Evolutionary conservation across 495 filamentous ascomycete species (phyloP), one percentile per base, ranked within the genome.

Genomic region (Aspergillus baeticus): DNA sequence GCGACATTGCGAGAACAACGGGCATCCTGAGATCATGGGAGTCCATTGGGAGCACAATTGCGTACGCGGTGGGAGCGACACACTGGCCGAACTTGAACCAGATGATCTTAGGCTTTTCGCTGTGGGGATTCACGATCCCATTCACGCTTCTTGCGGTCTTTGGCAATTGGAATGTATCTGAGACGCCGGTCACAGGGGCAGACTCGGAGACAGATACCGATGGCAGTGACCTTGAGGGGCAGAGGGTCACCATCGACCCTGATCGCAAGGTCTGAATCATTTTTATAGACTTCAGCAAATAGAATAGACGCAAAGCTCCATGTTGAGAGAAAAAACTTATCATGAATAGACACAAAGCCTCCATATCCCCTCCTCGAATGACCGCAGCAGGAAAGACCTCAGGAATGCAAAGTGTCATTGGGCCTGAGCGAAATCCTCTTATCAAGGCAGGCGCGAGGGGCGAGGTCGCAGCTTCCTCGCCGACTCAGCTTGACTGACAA

Each of bases 1-100:
- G 51, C 51, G 51, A 54, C 35, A 29, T 54, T n/a, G 73, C 79
- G 0, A 66, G 79, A 17, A 73, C 76, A 0, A 79, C 79, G 0
- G 76, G 77, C 0, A 70, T 81, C 26, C 60, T 82, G 10, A 62
- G 80, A 18, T 75, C 76, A 10, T 76, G 75, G 55, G 80, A 83
- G 64, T 73, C 68, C 2, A 52, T 83, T 7, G 80, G 79, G 3
- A 76, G 73, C 5, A 75, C 75, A 14, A 66, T 83, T 38, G 64
- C 79, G 1, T 81, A 77, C 41, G 79, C 75, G 0, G 70, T 83
- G 21, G 79, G 78, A 1, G 76, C 79, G n/a, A 54, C 51, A 0
- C 51, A 54, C 23, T 54, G 51, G 51, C 38, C 51, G 10, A 54
- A 54, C 21, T 43, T 54, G 26, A 54, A 54, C 13, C 51, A 54